phyloP scores from a whole-genome alignment of 2,329 filamentous ascomycete species.

The Colletotrichum australisinense region DNA sequence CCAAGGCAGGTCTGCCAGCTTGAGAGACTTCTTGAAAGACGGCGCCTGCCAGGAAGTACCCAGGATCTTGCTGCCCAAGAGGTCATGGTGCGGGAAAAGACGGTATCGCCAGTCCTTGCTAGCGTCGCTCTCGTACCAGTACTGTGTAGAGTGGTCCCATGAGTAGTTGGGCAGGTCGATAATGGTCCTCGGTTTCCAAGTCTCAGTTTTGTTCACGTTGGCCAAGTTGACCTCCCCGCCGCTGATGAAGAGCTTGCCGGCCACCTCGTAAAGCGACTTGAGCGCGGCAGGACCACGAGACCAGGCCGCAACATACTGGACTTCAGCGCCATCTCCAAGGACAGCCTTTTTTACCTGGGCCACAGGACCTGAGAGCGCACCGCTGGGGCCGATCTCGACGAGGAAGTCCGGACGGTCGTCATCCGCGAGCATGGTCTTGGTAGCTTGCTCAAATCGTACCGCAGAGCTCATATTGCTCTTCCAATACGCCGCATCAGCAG shows the following conservation, averaged over 20 bases:
- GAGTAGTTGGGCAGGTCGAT: slow-evolving; percentile 29
- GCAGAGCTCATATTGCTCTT: not conserved
- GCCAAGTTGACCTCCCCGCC: not conserved
- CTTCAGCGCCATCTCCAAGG: not conserved
- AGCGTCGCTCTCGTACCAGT: slow-evolving; percentile 21
- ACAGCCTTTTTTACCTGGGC: slow-evolving; percentile 40
- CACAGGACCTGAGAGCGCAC: slow-evolving; percentile 44
- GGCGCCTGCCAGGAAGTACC: slow-evolving; percentile 12
- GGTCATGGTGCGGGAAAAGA: slow-evolving; percentile 12
- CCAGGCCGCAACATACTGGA: slow-evolving; percentile 1
- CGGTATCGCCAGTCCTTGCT: not conserved
- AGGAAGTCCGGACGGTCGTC: slow-evolving; percentile 16
- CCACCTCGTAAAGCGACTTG: not conserved
- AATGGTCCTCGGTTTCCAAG: not conserved
- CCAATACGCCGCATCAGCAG: not conserved
- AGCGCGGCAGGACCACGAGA: slow-evolving; percentile 3
- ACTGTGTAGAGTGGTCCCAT: slow-evolving; percentile 23
- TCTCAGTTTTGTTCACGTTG: not conserved
- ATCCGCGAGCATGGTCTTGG: not conserved
- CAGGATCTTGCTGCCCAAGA: slow-evolving; percentile 22
- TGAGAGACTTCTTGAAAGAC: slow-evolving; percentile 3
- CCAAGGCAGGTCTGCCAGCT: slow-evolving; percentile 45
- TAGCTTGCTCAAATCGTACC: not conserved
- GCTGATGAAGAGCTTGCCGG: not conserved
- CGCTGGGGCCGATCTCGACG: slow-evolving; percentile 44